Percentiles rank a stretch among this genome's conserved stretches.
phyloP scores from a whole-genome alignment of 108 stramenopile species.

The Skeletonema menzelii region DNA sequence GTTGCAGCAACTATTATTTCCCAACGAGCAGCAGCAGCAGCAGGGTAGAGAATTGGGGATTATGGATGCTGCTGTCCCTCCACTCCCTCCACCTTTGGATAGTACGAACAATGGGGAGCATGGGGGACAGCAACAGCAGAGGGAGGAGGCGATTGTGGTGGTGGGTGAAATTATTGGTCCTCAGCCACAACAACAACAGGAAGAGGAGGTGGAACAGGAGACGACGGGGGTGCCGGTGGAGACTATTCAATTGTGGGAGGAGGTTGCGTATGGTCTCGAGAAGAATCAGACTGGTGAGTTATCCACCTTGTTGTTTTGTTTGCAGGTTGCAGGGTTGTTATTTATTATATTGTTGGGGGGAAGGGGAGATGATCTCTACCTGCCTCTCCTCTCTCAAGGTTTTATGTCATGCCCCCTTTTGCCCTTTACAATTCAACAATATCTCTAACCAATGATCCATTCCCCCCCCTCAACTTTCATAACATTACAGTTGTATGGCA shows the following conservation, averaged over 20 bases:
- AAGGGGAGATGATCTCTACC: not conserved
- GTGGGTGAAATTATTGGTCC: not conserved
- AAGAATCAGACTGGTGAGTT: slow-evolving; percentile 74
- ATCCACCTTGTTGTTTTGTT: not conserved
- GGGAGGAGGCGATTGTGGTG: not conserved
- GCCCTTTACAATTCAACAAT: too few species aligned
- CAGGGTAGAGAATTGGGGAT: too few species aligned
- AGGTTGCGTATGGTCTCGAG: slow-evolving; percentile 71
- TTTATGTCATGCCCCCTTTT: too few species aligned
- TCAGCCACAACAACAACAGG: not conserved
- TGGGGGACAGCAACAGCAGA: too few species aligned
- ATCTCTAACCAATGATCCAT: too few species aligned
- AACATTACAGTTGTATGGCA: slow-evolving; percentile 71
- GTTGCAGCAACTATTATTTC: too few species aligned
- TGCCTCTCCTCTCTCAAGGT: not conserved
- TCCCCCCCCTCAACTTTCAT: not conserved
- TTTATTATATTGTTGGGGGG: not conserved
- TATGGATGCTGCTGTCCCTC: too few species aligned
- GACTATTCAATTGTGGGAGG: slow-evolving; percentile 60
- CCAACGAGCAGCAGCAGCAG: too few species aligned
- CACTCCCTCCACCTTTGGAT: not conserved
- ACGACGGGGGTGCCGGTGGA: slow-evolving; percentile 17
- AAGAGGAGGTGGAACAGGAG: not conserved
- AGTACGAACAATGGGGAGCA: not conserved
- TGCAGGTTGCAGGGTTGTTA: not conserved